A percentile compares a stretch with the other conserved stretches of the same genome.
phyloP scores from a whole-genome alignment of 257 asterid genomes.

The Nicotiana paniculata region DNA sequence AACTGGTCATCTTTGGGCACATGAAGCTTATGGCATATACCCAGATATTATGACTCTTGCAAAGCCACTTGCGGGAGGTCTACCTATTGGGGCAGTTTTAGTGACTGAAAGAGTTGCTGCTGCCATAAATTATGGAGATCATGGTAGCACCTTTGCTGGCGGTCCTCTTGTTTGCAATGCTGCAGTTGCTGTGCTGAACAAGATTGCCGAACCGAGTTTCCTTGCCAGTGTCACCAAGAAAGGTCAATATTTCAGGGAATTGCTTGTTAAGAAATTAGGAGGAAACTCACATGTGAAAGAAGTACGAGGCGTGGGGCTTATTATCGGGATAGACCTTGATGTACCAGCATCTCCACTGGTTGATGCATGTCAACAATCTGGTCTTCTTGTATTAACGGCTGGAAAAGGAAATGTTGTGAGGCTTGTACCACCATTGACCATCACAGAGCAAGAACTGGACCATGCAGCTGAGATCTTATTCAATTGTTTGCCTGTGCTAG shows the following conservation, averaged over 20 bases:
- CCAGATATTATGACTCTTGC: conserved; percentile 96
- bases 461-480: conserved; percentile 53
- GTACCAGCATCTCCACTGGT: conserved; percentile 65
- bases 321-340: conserved; percentile 80
- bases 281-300: conserved; percentile 66
- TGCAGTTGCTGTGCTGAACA: conserved; percentile 65
- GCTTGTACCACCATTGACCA: conserved; percentile 84
- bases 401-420: conserved; percentile 90
- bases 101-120: conserved; percentile 64
- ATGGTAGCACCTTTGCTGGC: conserved; percentile 99
- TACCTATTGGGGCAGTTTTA: conserved; percentile 84
- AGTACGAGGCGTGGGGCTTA: conserved; percentile 75
- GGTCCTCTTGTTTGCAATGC: conserved; percentile 85
- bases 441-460: conserved; percentile 60
- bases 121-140: conserved; percentile 76
- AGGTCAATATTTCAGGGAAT: conserved; percentile 58
- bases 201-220: conserved; percentile 59
- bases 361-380: conserved; percentile 65
- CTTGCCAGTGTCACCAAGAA: conserved; percentile 54
- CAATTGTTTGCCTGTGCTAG: conserved; percentile 58
- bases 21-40: conserved; percentile 57
- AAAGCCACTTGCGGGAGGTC: conserved; percentile 98
- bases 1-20: conserved; percentile 89
- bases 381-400: conserved; percentile 82
- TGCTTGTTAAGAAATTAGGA: conserved; percentile 44